phyloP scores from a whole-genome alignment of 1,284 basidiomycete genomes.

The Ustilago esculenta region DNA sequence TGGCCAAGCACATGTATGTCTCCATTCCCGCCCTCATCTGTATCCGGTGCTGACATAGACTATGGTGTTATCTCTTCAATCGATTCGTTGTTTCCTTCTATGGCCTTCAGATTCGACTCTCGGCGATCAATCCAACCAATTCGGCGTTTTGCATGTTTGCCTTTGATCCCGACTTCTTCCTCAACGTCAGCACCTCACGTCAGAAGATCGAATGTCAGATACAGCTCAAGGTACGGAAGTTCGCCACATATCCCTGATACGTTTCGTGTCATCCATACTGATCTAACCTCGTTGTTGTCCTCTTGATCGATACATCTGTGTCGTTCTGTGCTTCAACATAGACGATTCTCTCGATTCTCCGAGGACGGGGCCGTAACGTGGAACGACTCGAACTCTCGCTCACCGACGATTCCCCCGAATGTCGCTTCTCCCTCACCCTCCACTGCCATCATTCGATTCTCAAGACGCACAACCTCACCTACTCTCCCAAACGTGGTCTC shows the following conservation, averaged over 20 bases:
- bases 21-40: background rate
- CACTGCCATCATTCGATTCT: conserved; percentile 48
- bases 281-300: too few species aligned
- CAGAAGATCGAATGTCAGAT: conserved; percentile 50
- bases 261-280: too few species aligned
- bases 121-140: conserved; percentile 56
- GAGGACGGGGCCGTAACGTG: conserved; percentile 35
- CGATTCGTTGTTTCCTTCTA: background rate
- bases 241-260: too few species aligned
- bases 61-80: too few species aligned
- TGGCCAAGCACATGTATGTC: conserved; percentile 15
- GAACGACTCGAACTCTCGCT: conserved; percentile 43
- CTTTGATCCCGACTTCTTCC: conserved; percentile 54
- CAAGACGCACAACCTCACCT: conserved; percentile 57
- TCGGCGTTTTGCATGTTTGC: conserved; percentile 60
- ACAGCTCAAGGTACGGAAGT: conserved; percentile 33
- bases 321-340: too few species aligned
- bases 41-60: too few species aligned
- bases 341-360: conserved; percentile 50
- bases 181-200: conserved; percentile 13
- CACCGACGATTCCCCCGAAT: conserved; percentile 7
- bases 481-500: conserved; percentile 46
- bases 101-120: conserved; percentile 43
- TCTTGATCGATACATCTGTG: too few species aligned
- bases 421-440: conserved; percentile 39